Base-by-base conservation (phyloP, 129 eudicot genomes). In the Centella asiatica region DNA sequence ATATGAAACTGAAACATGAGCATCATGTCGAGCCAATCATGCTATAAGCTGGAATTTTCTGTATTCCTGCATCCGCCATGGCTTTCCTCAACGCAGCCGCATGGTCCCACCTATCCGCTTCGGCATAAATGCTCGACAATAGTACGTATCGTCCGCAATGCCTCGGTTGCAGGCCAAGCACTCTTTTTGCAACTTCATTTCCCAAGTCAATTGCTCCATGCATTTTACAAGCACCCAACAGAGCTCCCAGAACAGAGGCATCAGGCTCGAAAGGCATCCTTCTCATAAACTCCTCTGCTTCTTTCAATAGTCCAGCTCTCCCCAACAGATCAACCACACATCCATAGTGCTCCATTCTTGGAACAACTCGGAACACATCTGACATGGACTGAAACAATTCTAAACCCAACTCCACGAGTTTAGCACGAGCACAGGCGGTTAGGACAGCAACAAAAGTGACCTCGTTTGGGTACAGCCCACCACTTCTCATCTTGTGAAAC, bases 281-380 rank as follows among this genome's bases (percentile, higher is more conserved):
- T 37, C 17, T 65, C 20, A 86, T 75, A 44, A 80, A 81, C 11
- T 76, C 81, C 18, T 76, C 71, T 33, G 97, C 95, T 78, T 90
- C 97, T 49, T 0, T 48, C 61, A 86, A 48, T 29, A 80, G 73
- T 60, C 97, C 97, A 4, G 92, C 83, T 78, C 89, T 78, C 26
- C 93, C 87, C 44, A 86, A 58, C 23, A 90, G 64, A 79, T 86
- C 97, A 71, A 90, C 89, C 62, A 86, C 86, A 74, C 95, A 86
- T 23, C 95, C 93, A n/a, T 90, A 86, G 61, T 90, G 95, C 71
- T 86, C 89, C 97, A 90, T 90, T 53, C 37, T 48, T 18, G 89
- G 93, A 53, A 65, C 71, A 59, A 86, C 51, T 12, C 72, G 69
- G 58, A 51, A 90, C 31, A 65, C 59, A 47, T 46, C 51, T 20